Evolutionary conservation across 352 stramenopile species (phyloP), one percentile per base, ranked within the genome.

Genomic region (Phytopythium kandeliae): DNA sequence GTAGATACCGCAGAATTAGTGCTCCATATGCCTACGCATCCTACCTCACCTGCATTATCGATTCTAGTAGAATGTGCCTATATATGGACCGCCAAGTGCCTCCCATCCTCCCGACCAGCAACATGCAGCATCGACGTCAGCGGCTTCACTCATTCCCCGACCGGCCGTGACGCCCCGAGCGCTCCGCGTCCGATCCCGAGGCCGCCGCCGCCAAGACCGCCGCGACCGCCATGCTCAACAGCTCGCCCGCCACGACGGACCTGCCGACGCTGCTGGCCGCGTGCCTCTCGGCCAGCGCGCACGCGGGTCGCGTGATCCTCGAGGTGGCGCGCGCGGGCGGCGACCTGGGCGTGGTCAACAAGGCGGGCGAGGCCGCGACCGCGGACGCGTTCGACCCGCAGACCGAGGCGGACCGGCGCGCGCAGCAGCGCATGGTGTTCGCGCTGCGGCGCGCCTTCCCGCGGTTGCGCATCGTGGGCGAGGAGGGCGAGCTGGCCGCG

Each of bases 331-430:
- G 58, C 9, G 55, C 73, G 26, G 69, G 72, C 36, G 59, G 66
- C 26, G 69, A 79, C 33, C 71, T 91, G 30, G 68, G 68, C 19
- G 62, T 87, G 48, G 74, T 91, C 60, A 91, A 86, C 71, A 91
- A 91, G 58, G 69, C 81, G 48, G 71, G 69, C 9, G 28, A 10
- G 28, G 28, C 28, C 28, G n/a, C n/a, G n/a, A n/a, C n/a, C n/a
- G n/a, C n/a, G n/a, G n/a, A n/a, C 50, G 67, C 70, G 42, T 91
- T 85, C 62, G 80, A 91, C 54, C 80, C 80, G 50, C 80, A 91
- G 66, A 91, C 80, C 55, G 59, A 89, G 26, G 80, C 80, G 2
- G 80, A 91, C 51, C 78, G 77, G 12, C 80, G 80, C 48, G 76
- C 76, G 25, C 80, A 91, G 60, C 77, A 89, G 65, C 74, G 80